Conservation (phyloP, 1,284 basidiomycete genomes). For the Austroboletus novae-zelandiae region DNA sequence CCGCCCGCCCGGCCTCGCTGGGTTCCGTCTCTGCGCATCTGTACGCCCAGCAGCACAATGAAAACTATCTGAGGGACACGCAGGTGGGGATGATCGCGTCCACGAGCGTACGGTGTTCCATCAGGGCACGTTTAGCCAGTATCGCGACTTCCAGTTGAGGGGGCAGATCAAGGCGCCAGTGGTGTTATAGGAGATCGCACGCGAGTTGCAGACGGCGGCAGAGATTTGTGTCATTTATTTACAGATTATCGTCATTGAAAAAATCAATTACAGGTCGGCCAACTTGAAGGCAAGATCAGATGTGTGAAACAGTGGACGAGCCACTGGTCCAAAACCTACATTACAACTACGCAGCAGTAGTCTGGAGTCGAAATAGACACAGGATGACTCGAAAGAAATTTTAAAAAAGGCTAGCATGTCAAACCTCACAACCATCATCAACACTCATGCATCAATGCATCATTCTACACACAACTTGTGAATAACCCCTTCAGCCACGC, state of each 20-base stretch:
- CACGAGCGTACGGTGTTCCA: conserved; percentile 14
- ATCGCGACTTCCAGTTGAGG: conserved; percentile 12
- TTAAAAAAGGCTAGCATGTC: too few relatives aligned
- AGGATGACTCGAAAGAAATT: too few relatives aligned
- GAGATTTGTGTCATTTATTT: too few relatives aligned
- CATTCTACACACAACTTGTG: conserved; percentile 7
- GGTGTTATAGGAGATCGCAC: conserved; percentile 13
- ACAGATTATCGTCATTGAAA: too few relatives aligned
- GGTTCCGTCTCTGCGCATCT: conserved; percentile 5
- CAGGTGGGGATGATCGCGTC: conserved; percentile 6
- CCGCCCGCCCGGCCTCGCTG: conserved; percentile 9
- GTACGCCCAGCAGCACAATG: conserved; percentile 10
- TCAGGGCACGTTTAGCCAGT: conserved; percentile 21
- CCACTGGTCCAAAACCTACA: too few relatives aligned
- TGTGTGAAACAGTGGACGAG: too few relatives aligned
- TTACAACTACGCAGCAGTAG: too few relatives aligned
- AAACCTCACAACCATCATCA: too few relatives aligned
- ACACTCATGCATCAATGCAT: too few relatives aligned
- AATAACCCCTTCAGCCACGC: conserved; percentile 4
- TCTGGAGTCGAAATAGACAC: too few relatives aligned
- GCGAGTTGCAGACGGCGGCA: conserved; percentile 6
- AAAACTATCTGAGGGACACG: conserved; percentile 17
- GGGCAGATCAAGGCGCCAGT: conserved; percentile 21
- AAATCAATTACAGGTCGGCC: too few relatives aligned
- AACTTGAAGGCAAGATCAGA: too few relatives aligned